Evolutionary conservation across 768 basidiomycete genomes (phyloP), one percentile per base, ranked within the genome.

Genomic region (Amylocystis lapponica): DNA sequence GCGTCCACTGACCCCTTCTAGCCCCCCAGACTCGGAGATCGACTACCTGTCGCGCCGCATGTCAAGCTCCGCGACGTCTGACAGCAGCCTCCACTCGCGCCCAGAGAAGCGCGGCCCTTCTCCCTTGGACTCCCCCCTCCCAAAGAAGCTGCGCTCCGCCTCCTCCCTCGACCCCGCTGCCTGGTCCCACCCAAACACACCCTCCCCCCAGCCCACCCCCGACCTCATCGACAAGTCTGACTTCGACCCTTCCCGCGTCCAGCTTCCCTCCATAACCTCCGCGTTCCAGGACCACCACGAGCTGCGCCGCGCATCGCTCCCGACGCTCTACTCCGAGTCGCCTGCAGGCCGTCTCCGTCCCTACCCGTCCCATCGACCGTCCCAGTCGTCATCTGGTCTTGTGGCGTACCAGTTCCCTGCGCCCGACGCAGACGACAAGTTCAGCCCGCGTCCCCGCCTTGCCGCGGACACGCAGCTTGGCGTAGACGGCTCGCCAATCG

Each of bases 1-100:
- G 19, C 36, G 53, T 46, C 33, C 41, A 48, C 34, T 31, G 32
- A 49, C 30, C 14, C 51, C 54, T 42, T 41, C 51, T 48, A 31
- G 41, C 31, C 39, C 27, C 46, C 22, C 41, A 27, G 36, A 49
- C 46, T 39, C 51, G 69, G 78, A 74, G 61, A 56, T 76, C 50
- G 78, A 78, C 63, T 79, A 83, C 75, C 60, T 70, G 48, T 59
- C 61, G 27, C 74, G 85, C 57, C 82, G 85, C 58, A 87, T 89
- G 86, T 87, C 86, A 63, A 73, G 75, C 60, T 85, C 82, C 50
- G 81, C 79, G 39, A 72, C 78, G 46, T 86, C 85, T 13, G 84
- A 87, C 64, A 74, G 71, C 66, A 75, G 69, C 59, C 65, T 72
- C 46, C 68, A 75, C 49, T 81, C 81, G 33, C 68, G 75, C 39